Evolutionary conservation across 2,329 filamentous ascomycete species (phyloP).

Genomic region (Diaporthe caulivora): DNA sequence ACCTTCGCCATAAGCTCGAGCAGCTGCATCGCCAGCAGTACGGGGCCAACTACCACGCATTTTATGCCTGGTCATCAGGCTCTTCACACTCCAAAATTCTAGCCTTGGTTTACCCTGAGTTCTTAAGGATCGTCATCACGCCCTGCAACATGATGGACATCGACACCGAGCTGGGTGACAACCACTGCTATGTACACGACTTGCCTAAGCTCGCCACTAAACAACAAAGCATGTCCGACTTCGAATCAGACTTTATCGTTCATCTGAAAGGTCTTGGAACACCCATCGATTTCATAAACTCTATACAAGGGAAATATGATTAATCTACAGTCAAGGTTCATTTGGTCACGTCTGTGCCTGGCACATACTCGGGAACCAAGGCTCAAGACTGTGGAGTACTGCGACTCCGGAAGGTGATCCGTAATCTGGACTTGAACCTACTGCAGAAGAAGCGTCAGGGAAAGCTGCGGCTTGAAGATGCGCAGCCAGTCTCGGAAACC

Average conservation of each 20-base stretch:
- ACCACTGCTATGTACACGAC: slow-evolving; percentile 48
- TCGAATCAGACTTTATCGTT: slow-evolving; percentile 41
- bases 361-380: slow-evolving; percentile 39
- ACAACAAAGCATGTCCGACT: slow-evolving; percentile 24
- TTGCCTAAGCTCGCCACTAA: slow-evolving; percentile 37
- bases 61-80: slow-evolving; percentile 43
- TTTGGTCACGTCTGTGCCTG: slow-evolving; percentile 44
- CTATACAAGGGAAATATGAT: slow-evolving; percentile 43
- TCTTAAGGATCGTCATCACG: slow-evolving; percentile 45
- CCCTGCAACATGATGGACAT: slow-evolving; percentile 47
- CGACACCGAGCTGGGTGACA: slow-evolving; percentile 44
- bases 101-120: slow-evolving; percentile 42
- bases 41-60: slow-evolving; percentile 44
- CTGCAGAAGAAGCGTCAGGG: slow-evolving; percentile 32
- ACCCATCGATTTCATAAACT: slow-evolving; percentile 41
- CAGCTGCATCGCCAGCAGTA: slow-evolving; percentile 39
- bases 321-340: slow-evolving; percentile 43
- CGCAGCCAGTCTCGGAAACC: slow-evolving; percentile 43
- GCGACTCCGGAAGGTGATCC: slow-evolving; percentile 41
- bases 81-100: slow-evolving; percentile 45
- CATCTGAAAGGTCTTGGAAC: slow-evolving; percentile 42
- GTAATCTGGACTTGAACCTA: slow-evolving; percentile 38
- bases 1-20: slow-evolving; percentile 35
- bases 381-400: slow-evolving; percentile 44
- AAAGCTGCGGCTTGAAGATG: slow-evolving; percentile 43